phyloP scores from a whole-genome alignment of 2,329 filamentous ascomycete genomes.

The Fusarium equiseti region DNA sequence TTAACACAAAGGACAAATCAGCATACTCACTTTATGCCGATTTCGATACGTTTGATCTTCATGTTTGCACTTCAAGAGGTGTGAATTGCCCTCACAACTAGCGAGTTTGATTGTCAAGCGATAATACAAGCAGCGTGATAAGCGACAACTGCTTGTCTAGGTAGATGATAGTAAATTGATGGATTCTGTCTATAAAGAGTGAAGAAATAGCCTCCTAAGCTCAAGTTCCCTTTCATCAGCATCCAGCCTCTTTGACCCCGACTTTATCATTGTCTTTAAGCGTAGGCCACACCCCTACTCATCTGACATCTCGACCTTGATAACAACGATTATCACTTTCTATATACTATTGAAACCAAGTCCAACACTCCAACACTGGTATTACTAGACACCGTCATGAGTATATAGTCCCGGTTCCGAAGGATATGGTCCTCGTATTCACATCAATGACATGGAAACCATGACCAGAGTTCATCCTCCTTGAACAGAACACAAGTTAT shows the following conservation, averaged over 20 bases:
- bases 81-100: not conserved
- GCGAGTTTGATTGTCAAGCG: not conserved
- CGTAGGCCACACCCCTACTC: not conserved
- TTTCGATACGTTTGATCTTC: not conserved
- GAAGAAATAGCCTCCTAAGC: not conserved
- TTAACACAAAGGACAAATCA: not conserved
- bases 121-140: not conserved
- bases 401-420: not conserved
- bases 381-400: too few species aligned
- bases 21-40: not conserved
- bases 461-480: not conserved
- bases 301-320: too few species aligned
- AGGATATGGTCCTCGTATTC: not conserved
- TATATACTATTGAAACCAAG: not conserved
- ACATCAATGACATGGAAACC: not conserved
- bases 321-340: not conserved
- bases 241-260: not conserved
- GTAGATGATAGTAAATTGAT: not conserved
- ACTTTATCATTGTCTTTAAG: not conserved
- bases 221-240: not conserved
- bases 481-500: not conserved
- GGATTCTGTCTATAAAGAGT: not conserved
- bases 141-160: not conserved
- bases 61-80: not conserved
- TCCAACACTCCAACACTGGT: not conserved